Conservation (phyloP, 2,329 filamentous ascomycete genomes). For the Phaeosphaeria sp. region DNA sequence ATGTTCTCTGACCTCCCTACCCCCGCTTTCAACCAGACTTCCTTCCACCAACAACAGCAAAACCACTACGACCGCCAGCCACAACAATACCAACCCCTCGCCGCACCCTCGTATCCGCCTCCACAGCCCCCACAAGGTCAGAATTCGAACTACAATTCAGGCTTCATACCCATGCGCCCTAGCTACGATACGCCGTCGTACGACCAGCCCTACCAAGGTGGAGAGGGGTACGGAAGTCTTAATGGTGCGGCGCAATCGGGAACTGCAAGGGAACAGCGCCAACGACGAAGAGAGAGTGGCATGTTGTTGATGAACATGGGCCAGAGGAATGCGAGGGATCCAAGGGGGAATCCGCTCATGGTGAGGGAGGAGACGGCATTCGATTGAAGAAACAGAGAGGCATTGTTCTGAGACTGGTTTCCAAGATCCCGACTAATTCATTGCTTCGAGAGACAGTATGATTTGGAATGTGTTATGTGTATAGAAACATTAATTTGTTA, state of each 20-base stretch:
- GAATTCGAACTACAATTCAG: slow-evolving; percentile 53
- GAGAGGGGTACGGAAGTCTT: slow-evolving; percentile 43
- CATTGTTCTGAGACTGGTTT: neutral
- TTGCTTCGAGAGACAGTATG: no score
- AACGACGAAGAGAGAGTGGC: slow-evolving; percentile 45
- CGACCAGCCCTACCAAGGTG: slow-evolving; percentile 33
- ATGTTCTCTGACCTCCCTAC: slow-evolving; percentile 72
- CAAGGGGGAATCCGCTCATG: slow-evolving; percentile 28
- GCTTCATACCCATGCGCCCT: slow-evolving; percentile 59
- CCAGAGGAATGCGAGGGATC: slow-evolving; percentile 20
- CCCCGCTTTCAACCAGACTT: slow-evolving; percentile 65
- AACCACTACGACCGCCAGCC: slow-evolving; percentile 34
- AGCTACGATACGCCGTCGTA: slow-evolving; percentile 52
- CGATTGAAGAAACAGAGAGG: slow-evolving; percentile 21
- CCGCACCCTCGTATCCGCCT: slow-evolving; percentile 32
- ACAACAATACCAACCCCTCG: slow-evolving; percentile 25
- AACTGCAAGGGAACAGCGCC: slow-evolving; percentile 37
- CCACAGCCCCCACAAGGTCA: slow-evolving; percentile 33
- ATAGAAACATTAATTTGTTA: neutral
- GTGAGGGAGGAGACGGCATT: slow-evolving; percentile 42
- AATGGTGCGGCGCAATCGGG: slow-evolving; percentile 38
- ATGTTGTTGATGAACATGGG: slow-evolving; percentile 50
- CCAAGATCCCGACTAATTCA: neutral
- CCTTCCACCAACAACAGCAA: slow-evolving; percentile 48
- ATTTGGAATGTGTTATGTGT: neutral